phyloP scores from a whole-genome alignment of 1,284 basidiomycete species.

The Ustilago curta region DNA sequence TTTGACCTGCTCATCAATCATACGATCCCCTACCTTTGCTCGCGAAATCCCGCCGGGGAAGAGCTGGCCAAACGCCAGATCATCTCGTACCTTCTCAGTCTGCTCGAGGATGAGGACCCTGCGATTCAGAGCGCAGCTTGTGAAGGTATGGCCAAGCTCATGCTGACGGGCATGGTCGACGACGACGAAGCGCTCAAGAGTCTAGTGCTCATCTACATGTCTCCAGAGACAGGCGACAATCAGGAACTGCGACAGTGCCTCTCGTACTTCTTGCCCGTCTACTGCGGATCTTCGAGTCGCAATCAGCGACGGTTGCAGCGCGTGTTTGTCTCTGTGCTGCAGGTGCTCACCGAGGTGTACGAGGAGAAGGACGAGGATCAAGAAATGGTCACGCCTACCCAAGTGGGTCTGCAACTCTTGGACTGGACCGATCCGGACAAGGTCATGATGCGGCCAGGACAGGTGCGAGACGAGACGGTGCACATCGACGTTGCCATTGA shows the following conservation, averaged over 20 bases:
- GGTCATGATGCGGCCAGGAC: conserved; percentile 75
- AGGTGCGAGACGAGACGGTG: conserved; percentile 72
- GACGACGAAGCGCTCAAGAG: conserved; percentile 75
- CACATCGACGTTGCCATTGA: conserved; percentile 85
- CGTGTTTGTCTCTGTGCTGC: conserved; percentile 82
- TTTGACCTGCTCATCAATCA: conserved; percentile 93
- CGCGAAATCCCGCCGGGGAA: conserved; percentile 62
- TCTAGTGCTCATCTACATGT: conserved; percentile 86
- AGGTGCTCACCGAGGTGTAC: conserved; percentile 78
- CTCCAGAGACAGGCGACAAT: conserved; percentile 85
- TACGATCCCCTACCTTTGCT: conserved; percentile 79
- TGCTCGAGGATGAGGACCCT: conserved; percentile 77
- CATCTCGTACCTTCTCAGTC: conserved; percentile 59
- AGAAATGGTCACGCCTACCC: conserved; percentile 82
- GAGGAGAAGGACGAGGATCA: conserved; percentile 81
- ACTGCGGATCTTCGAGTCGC: conserved; percentile 82
- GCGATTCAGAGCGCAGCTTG: conserved; percentile 81
- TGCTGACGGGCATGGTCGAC: conserved; percentile 78
- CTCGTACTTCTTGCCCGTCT: conserved; percentile 95
- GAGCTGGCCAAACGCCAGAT: conserved; percentile 61
- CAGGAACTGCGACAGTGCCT: conserved; percentile 90
- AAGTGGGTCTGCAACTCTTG: conserved; percentile 84
- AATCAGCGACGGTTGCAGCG: conserved; percentile 85
- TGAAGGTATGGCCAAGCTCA: conserved; percentile 88
- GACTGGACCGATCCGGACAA: conserved; percentile 95